Conservation (phyloP, 106 monocot genomes). For the Cymbidium sinense region DNA sequence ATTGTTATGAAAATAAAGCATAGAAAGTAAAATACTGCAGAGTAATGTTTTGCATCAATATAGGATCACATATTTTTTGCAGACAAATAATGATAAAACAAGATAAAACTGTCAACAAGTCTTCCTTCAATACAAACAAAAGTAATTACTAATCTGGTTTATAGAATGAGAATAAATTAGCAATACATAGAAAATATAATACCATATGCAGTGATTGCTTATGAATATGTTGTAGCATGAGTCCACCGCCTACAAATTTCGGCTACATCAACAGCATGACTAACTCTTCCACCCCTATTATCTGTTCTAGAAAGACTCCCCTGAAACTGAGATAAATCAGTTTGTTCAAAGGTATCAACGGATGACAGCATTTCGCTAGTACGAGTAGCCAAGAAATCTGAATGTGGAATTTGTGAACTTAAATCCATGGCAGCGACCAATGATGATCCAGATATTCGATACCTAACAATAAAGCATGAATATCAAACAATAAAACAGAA, state of each 20-base stretch:
- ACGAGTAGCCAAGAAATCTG: conserved; percentile 21
- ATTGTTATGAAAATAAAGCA: neutral
- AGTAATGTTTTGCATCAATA: neutral
- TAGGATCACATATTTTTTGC: neutral
- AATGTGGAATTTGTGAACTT: conserved; percentile 35
- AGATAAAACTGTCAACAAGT: neutral
- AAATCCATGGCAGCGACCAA: conserved; percentile 88
- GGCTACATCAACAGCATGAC: conserved; percentile 83
- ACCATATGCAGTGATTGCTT: conserved; percentile 95
- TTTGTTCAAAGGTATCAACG: conserved; percentile 26
- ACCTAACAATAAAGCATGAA: conserved; percentile 37
- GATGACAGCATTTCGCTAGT: conserved; percentile 14
- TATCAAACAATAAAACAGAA: conserved; percentile 5
- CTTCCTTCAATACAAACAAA: neutral
- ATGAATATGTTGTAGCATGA: conserved; percentile 96
- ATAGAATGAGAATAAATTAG: neutral
- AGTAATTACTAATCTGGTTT: neutral
- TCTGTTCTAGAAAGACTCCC: conserved; percentile 38
- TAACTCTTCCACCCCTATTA: conserved; percentile 70
- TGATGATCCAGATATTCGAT: conserved; percentile 92
- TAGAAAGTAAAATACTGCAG: neutral
- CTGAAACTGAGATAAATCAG: conserved; percentile 30
- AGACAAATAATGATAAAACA: neutral
- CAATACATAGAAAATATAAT: conserved; percentile 1
- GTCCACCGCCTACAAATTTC: conserved; percentile 97